Conservation (phyloP, 352 stramenopile species). For the Globisporangium alternatum region DNA sequence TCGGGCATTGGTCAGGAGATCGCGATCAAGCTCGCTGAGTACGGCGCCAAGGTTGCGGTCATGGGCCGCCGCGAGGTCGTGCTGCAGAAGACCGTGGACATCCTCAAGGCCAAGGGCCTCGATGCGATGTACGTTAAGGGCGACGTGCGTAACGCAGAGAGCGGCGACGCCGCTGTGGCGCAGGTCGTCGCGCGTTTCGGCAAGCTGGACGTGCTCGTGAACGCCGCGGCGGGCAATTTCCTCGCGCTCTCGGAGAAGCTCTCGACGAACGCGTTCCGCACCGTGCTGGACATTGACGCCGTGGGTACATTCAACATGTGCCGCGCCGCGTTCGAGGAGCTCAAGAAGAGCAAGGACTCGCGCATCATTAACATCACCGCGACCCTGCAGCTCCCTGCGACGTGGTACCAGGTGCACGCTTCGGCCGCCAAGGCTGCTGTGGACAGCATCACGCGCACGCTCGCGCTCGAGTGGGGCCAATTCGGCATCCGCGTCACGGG, state of each 20-base stretch:
- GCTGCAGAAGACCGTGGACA: constrained; percentile 80
- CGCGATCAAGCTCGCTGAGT: constrained; percentile 86
- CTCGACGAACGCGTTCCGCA: constrained; percentile 93
- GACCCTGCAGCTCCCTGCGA: constrained; percentile 90
- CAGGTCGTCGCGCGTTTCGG: constrained; percentile 80
- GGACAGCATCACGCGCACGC: constrained; percentile 92
- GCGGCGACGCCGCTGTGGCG: constrained; percentile 71
- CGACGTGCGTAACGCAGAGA: constrained; percentile 87
- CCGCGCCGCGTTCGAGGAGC: constrained; percentile 76
- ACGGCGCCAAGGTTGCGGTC: constrained; percentile 91
- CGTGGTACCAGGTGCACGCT: constrained; percentile 94
- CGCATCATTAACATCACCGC: constrained; percentile 96
- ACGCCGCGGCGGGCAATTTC: constrained; percentile 95
- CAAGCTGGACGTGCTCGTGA: constrained; percentile 92
- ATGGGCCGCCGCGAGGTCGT: constrained; percentile 92
- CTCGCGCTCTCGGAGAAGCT: constrained; percentile 84
- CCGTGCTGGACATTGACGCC: constrained; percentile 96
- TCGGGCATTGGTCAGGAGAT: constrained; percentile 95
- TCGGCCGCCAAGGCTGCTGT: constrained; percentile 94
- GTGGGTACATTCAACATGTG: constrained; percentile 97
- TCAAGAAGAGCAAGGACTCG: constrained; percentile 69
- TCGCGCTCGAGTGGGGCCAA: constrained; percentile 96
- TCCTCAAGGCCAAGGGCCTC: constrained; percentile 47
- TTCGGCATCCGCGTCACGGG: constrained; percentile 93
- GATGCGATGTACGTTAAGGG: constrained; percentile 49